Evolutionary conservation across 441 rosid genomes (phyloP), one percentile per base, ranked within the genome.

Genomic region (Croton setiger): DNA sequence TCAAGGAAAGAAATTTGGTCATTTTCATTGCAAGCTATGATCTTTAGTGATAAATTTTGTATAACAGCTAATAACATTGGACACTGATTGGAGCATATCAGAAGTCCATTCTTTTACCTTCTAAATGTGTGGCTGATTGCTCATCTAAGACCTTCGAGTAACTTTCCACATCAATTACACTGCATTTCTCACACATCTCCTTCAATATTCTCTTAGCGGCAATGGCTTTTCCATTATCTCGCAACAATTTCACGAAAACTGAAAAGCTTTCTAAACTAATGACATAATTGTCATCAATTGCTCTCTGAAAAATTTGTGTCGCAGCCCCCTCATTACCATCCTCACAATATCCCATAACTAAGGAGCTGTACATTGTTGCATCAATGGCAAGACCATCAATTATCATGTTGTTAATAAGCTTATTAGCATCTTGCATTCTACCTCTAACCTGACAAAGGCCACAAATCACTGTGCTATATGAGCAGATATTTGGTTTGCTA

Each of bases 371-470:
- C 70, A 77, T 71, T 15, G 68, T 62, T 23, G 76, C 78, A 71
- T 79, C 80, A 23, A 66, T 33, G n/a, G 52, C 43, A 13, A 70
- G 8, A 31, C 77, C 77, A 44, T 51, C 64, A 39, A 15, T 58
- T 52, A 61, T 52, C 87, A 83, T 79, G 71, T 57, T 36, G 31
- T 68, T 15, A 9, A 79, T 71, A 67, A 81, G 61, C 52, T 60
- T 64, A 49, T 68, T 56, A 27, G 69, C 83, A 33, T 75, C 72
- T 37, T 23, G 71, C 82, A 81, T 81, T 75, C 74, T 71, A 44
- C 80, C 76, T 43, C 43, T 49, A 47, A 70, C 60, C 66, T 57
- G 31, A 49, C 82, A 75, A 69, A 79, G 80, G 37, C 81, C 45
- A 36, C 74, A 60, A 60, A 83, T 74, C 51, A 77, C 76, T 1